phyloP scores from a whole-genome alignment of 2,329 filamentous ascomycete species.

The Colletotrichum ledebouriae region DNA sequence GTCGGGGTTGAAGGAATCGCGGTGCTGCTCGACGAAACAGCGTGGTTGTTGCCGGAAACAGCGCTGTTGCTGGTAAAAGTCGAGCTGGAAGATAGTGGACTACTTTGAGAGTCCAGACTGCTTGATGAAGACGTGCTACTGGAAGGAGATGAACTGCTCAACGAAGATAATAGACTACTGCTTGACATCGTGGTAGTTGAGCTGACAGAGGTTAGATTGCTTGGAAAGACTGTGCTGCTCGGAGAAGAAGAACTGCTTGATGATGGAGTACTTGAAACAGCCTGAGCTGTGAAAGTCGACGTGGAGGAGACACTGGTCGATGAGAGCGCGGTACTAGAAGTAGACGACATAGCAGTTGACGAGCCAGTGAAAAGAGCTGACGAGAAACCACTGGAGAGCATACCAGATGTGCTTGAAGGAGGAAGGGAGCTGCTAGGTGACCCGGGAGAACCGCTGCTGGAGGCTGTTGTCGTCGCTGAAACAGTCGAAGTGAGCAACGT shows the following conservation, averaged over 20 bases:
- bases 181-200: no score
- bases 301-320: not conserved
- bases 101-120: no score
- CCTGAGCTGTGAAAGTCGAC: not conserved
- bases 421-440: not conserved
- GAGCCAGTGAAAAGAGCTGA: conserved; percentile 4
- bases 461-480: conserved; percentile 21
- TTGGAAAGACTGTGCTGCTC: not conserved
- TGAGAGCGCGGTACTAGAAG: conserved; percentile 1
- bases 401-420: conserved; percentile 5
- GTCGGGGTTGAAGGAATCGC: not conserved
- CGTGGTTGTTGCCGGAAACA: not conserved
- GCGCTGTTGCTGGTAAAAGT: not conserved
- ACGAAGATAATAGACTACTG: no score
- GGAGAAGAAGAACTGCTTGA: not conserved
- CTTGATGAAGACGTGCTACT: no score
- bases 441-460: not conserved
- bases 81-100: no score
- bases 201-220: not conserved
- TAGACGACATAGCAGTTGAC: conserved; percentile 38
- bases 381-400: not conserved
- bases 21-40: not conserved
- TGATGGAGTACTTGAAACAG: not conserved
- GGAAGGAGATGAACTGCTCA: no score
- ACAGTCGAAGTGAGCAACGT: conserved; percentile 21